Conservation (phyloP, 352 stramenopile genomes). For the Pythium phragmiticola region DNA sequence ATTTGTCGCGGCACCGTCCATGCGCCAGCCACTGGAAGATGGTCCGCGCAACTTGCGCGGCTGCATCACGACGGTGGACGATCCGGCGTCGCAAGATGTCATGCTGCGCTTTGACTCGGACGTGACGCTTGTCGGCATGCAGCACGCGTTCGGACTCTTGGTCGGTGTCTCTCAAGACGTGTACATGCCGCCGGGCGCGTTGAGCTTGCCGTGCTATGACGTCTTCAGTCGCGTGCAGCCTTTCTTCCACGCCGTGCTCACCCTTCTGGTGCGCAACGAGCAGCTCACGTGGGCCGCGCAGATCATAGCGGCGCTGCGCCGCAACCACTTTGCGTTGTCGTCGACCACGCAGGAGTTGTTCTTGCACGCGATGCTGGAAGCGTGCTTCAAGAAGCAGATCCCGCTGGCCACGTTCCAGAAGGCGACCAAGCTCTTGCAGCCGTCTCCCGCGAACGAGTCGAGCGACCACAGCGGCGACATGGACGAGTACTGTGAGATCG, state of each 20-base stretch:
- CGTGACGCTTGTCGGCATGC: conserved; percentile 64
- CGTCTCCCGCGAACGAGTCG: conserved; percentile 2
- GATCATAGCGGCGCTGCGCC: conserved; percentile 46
- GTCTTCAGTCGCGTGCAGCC: conserved; percentile 76
- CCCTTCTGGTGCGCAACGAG: conserved; percentile 61
- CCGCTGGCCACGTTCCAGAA: conserved; percentile 39
- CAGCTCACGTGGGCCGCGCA: conserved; percentile 57
- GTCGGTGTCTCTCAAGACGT: conserved; percentile 80
- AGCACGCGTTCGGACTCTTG: conserved; percentile 68
- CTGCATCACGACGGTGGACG: conserved; percentile 60
- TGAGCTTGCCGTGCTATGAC: conserved; percentile 67
- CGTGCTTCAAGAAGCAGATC: conserved; percentile 51
- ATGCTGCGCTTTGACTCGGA: conserved; percentile 82
- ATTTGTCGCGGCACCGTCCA: conserved; percentile 28
- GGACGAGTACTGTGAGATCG: conserved; percentile 83
- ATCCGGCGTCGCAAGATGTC: conserved; percentile 48
- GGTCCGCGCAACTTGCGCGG: conserved; percentile 46
- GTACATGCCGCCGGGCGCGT: conserved; percentile 60
- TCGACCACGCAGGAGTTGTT: conserved; percentile 80
- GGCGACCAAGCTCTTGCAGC: conserved; percentile 54
- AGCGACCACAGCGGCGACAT: conserved; percentile 35
- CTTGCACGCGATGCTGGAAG: conserved; percentile 76
- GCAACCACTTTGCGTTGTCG: conserved; percentile 53
- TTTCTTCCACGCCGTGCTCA: conserved; percentile 74
- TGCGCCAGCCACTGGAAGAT: conserved; percentile 32